These are phyloP conservation scores for Lentinus tigrinus DNA, from an alignment of 768 basidiomycete species.

Conservation along the genomic window DNA sequence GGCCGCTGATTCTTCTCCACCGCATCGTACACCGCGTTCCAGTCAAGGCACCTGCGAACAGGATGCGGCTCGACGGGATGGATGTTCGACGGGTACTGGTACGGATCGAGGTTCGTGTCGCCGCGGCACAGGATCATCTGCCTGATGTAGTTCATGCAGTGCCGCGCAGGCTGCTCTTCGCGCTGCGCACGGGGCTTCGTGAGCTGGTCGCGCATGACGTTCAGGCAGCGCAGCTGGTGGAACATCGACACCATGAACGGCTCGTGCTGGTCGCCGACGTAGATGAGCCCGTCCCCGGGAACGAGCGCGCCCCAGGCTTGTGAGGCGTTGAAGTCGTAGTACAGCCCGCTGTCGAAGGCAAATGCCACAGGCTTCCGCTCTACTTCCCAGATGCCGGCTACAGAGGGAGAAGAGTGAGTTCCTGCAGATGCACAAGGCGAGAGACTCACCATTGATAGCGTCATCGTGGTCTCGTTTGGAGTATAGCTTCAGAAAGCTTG, in stretches of 20 bases:
- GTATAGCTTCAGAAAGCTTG: not conserved
- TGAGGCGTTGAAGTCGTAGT: constrained; percentile 15
- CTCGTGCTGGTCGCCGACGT: constrained; percentile 18
- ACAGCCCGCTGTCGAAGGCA: constrained; percentile 16
- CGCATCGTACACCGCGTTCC: constrained; percentile 16
- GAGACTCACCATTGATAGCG: constrained; percentile 2
- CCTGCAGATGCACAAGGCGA: not conserved
- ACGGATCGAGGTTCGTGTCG: constrained; percentile 25
- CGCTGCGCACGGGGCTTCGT: constrained; percentile 8
- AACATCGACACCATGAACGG: constrained; percentile 21
- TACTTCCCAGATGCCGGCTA: constrained; percentile 15
- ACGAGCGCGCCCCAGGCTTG: constrained; percentile 18
- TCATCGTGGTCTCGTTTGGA: not conserved
- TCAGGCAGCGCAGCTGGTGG: constrained; percentile 26
- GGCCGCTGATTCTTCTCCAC: constrained; percentile 14
- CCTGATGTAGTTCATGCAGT: constrained; percentile 28
- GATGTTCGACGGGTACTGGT: constrained; percentile 20
- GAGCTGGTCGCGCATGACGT: constrained; percentile 22
- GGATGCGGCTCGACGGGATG: constrained; percentile 17
- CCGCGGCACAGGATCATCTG: constrained; percentile 24
- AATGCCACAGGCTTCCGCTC: constrained; percentile 18
- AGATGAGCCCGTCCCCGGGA: constrained; percentile 20
- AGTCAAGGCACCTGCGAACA: constrained; percentile 14
- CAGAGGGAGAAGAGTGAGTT: not conserved
- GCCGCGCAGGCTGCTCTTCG: constrained; percentile 15